A percentile compares a stretch with the other conserved stretches of the same genome.
phyloP scores from a whole-genome alignment of 2,329 filamentous ascomycete species.

The Penicillium fuscoglaucum region DNA sequence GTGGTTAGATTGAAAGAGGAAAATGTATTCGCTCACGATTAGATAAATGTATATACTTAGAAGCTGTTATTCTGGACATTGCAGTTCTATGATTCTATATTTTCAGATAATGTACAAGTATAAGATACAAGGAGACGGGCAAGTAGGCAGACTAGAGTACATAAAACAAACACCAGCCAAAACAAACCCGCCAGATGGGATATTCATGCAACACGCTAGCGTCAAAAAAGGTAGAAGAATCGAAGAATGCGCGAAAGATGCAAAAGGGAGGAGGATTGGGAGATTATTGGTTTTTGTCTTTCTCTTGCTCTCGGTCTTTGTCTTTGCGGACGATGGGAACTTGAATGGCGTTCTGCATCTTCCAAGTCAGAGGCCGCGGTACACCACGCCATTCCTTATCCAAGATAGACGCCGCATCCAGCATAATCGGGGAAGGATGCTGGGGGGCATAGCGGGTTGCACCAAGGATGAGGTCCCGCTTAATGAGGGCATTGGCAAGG shows the following conservation, averaged over 20 bases:
- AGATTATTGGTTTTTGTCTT: not conserved
- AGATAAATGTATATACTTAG: not conserved
- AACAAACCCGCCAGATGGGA: conserved; percentile 10
- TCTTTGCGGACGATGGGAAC: conserved; percentile 27
- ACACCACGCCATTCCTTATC: conserved; percentile 35
- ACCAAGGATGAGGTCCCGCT: conserved; percentile 32
- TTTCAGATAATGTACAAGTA: conserved; percentile 17
- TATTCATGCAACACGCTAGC: conserved; percentile 24
- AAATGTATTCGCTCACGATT: not conserved
- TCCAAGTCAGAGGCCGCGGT: conserved; percentile 30
- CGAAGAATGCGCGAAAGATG: not conserved
- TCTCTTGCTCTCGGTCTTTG: conserved; percentile 4
- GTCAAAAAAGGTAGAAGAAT: conserved; percentile 16
- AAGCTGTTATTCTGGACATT: not conserved
- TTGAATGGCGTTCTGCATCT: conserved; percentile 36
- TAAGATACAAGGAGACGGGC: conserved; percentile 15
- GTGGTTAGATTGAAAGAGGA: not conserved
- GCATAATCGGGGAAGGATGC: conserved; percentile 32
- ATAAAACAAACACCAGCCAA: conserved; percentile 11
- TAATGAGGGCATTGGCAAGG: conserved; percentile 29
- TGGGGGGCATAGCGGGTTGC: conserved; percentile 22
- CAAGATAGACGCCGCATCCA: conserved; percentile 37
- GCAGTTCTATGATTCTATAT: conserved; percentile 15
- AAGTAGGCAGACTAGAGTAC: conserved; percentile 13
- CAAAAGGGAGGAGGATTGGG: not conserved